Evolutionary conservation across 352 stramenopile genomes (phyloP).

Genomic region (Pythium dissimile): DNA sequence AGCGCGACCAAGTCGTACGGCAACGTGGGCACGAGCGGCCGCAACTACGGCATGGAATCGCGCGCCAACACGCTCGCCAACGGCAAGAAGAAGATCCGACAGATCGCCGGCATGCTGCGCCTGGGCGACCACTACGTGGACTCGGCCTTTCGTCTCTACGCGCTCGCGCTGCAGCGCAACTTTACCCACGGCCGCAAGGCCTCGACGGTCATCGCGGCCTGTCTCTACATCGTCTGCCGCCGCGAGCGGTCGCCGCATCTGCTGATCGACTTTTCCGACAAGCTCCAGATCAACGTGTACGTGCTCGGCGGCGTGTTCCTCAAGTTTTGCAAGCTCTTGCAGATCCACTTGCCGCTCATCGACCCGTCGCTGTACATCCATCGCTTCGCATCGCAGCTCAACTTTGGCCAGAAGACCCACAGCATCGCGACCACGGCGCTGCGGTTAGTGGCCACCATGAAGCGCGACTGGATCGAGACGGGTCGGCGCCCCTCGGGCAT

Average conservation of each 20-base stretch:
- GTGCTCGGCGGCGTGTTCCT: slow-evolving; percentile 84
- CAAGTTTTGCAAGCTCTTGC: slow-evolving; percentile 92
- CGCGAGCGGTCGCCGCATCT: slow-evolving; percentile 97
- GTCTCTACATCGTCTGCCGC: slow-evolving; percentile 98
- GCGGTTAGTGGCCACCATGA: slow-evolving; percentile 96
- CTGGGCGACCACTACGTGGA: slow-evolving; percentile 95
- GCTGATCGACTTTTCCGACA: slow-evolving; percentile 99
- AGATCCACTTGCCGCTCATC: slow-evolving; percentile 97
- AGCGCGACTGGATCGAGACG: slow-evolving; percentile 99
- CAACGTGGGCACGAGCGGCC: slow-evolving; percentile 78
- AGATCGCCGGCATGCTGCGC: slow-evolving; percentile 92
- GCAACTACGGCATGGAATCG: slow-evolving; percentile 93
- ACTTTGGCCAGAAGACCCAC: slow-evolving; percentile 93
- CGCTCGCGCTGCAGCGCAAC: slow-evolving; percentile 95
- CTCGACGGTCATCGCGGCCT: slow-evolving; percentile 96
- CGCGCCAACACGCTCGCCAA: slow-evolving; percentile 95
- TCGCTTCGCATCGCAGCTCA: slow-evolving; percentile 97
- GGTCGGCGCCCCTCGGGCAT: slow-evolving; percentile 96
- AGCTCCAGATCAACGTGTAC: slow-evolving; percentile 95
- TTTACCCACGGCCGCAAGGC: slow-evolving; percentile 96
- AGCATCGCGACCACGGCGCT: slow-evolving; percentile 94
- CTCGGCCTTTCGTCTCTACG: slow-evolving; percentile 95
- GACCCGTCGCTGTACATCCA: slow-evolving; percentile 98
- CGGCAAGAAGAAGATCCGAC: slow-evolving; percentile 91
- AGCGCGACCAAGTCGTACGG: slow-evolving; percentile 90